Conservation (phyloP, 805 yeast genomes). For the Groenewaldozyma tartarivorans region DNA sequence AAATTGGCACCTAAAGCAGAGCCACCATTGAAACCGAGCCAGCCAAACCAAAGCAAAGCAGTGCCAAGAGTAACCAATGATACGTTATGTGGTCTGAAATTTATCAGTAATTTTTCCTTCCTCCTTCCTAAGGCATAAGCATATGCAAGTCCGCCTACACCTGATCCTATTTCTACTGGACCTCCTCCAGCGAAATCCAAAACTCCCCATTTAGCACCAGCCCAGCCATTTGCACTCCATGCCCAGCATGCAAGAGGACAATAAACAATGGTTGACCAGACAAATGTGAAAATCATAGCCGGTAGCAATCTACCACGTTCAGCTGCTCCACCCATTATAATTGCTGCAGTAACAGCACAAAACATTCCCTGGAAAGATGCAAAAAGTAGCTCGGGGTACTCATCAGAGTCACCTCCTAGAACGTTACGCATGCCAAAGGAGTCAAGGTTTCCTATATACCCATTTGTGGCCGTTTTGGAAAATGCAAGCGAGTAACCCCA, state of each 20-base stretch:
- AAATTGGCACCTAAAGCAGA: constrained; percentile 75
- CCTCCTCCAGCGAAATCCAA: constrained; percentile 98
- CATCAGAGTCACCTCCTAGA: constrained; percentile 35
- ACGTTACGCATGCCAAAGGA: constrained; percentile 75
- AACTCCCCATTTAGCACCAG: constrained; percentile 73
- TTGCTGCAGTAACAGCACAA: constrained; percentile 82
- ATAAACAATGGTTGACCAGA: constrained; percentile 87
- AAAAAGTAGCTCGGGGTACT: constrained; percentile 74
- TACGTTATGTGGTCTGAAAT: constrained; percentile 92
- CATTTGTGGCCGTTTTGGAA: constrained; percentile 65
- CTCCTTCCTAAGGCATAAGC: constrained; percentile 51
- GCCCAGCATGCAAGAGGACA: constrained; percentile 95
- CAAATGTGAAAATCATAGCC: constrained; percentile 66
- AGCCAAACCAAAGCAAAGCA: constrained; percentile 79
- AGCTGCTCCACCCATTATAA: constrained; percentile 84
- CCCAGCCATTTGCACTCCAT: constrained; percentile 95
- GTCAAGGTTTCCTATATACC: constrained; percentile 79
- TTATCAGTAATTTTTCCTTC: constrained; percentile 63
- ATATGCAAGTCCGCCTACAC: constrained; percentile 76
- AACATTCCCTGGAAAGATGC: constrained; percentile 88
- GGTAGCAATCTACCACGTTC: constrained; percentile 90
- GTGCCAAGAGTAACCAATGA: constrained; percentile 88
- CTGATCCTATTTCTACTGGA: constrained; percentile 88
- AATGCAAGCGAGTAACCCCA: constrained; percentile 98
- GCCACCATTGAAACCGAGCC: constrained; percentile 94